Conservation (phyloP, 768 basidiomycete species). For the Suillus weaverae region DNA sequence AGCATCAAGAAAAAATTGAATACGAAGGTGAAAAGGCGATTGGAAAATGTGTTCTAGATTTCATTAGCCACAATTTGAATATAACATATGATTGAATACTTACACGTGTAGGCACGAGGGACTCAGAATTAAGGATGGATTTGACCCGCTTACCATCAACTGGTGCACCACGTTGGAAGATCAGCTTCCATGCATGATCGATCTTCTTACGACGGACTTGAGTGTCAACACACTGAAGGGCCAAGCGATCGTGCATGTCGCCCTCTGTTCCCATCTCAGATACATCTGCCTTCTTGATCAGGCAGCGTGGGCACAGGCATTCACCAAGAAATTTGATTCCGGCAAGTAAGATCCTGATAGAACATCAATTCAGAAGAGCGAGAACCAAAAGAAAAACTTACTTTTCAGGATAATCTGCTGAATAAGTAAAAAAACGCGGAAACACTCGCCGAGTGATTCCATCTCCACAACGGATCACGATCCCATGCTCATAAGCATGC, state of each 20-base stretch:
- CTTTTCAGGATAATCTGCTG: slow-evolving; percentile 26
- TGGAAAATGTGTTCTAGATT: slow-evolving; percentile 36
- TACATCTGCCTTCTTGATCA: slow-evolving; percentile 10
- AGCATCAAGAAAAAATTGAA: slow-evolving; percentile 26
- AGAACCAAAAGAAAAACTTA: neutral
- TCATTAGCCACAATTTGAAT: neutral
- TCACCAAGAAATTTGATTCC: slow-evolving; percentile 23
- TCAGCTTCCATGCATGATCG: neutral
- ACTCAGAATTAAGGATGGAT: too few relatives aligned
- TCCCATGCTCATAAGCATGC: neutral
- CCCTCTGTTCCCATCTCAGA: slow-evolving; percentile 11
- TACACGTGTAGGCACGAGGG: too few relatives aligned
- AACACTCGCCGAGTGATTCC: neutral
- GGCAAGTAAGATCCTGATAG: slow-evolving; percentile 18
- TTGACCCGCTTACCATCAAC: too few relatives aligned
- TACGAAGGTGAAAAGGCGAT: slow-evolving; percentile 13
- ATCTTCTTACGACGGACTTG: neutral
- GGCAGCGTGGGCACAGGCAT: slow-evolving; percentile 21
- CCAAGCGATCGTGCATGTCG: slow-evolving; percentile 2
- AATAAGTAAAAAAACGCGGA: slow-evolving; percentile 16
- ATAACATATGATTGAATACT: neutral
- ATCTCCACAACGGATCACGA: neutral
- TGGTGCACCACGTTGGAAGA: neutral
- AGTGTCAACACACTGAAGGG: neutral
- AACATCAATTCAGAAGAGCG: neutral